These are phyloP conservation scores for Acer campestre DNA, from an alignment of 345 rosid species.

Conservation along the genomic window DNA sequence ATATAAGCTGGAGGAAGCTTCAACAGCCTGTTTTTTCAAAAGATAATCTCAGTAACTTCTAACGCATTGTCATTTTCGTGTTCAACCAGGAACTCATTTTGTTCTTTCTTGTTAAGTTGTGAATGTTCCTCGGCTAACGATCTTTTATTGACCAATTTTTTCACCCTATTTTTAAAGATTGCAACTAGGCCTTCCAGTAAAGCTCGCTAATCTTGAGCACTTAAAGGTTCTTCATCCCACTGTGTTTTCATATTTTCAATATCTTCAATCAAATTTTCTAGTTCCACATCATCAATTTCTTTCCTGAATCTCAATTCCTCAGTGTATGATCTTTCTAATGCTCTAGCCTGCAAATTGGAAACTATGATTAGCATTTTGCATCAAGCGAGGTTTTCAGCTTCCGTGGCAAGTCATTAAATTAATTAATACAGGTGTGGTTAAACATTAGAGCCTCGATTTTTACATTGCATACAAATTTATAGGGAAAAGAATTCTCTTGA, in stretches of 20 bases:
- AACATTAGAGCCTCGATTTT: too few species aligned
- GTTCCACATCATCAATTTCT: slow-evolving; percentile 38
- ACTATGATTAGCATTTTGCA: slow-evolving; percentile 22
- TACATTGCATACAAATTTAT: too few species aligned
- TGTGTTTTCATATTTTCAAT: slow-evolving; percentile 22
- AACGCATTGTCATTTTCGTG: slow-evolving; percentile 27
- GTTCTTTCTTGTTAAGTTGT: slow-evolving; percentile 26
- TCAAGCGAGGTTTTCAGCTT: slow-evolving; percentile 26
- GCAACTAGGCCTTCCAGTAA: slow-evolving; percentile 13
- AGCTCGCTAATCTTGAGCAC: slow-evolving; percentile 15
- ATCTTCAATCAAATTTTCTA: slow-evolving; percentile 21
- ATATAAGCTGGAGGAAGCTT: neutral
- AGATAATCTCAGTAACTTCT: slow-evolving; percentile 36
- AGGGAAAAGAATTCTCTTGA: too few species aligned
- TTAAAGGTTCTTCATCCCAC: slow-evolving; percentile 45
- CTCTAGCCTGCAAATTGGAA: slow-evolving; percentile 34
- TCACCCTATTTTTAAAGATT: neutral
- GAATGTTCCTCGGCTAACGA: slow-evolving; percentile 22
- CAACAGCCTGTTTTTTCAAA: slow-evolving; percentile 19
- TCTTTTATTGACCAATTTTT: slow-evolving; percentile 18
- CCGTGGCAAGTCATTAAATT: too few species aligned
- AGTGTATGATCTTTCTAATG: slow-evolving; percentile 36
- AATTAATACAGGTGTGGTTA: too few species aligned
- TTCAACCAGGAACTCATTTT: slow-evolving; percentile 35
- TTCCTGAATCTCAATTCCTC: slow-evolving; percentile 34